Base-by-base conservation (phyloP, 2,329 filamentous ascomycete genomes). In the Macrophomina pseudophaseolina region DNA sequence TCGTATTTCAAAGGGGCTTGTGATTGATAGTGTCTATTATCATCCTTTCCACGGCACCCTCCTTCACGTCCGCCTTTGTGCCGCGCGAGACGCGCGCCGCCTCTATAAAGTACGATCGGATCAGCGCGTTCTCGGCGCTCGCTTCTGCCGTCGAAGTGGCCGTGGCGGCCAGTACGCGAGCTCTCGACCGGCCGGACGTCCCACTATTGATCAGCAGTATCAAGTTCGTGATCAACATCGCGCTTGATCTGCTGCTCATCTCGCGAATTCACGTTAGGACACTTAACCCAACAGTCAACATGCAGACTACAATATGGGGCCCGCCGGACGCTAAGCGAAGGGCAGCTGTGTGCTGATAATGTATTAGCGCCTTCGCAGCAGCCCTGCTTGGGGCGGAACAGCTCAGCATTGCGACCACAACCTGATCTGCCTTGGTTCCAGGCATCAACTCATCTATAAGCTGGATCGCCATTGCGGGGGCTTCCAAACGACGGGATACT, bases 161-260 rank as follows among this genome's bases (percentile, higher is more conserved):
- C 0, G 86, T 91, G 0, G 82, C 85, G 0, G 81, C 84, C 1
- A 84, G 85, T 0, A 91, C 89, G 0, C 80, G 90, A 51, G 88
- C 90, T 0, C 76, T 93, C 1, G 90, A 92, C 73, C 84, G 86
- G 60, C 90, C 90, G 0, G 89, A 92, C 71, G 87, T 92, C 0
- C 89, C 89, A 0, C 78, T 92, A 0, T 71, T 90, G 0, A 89
- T 92, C 69, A 91, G 85, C 73, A 84, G 82, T 0, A 80, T 84
- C 62, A 90, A 90, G 69, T 90, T 91, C 64, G 77, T 80, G 0
- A 74, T 90, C 68, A 92, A 92, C 70, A 92, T 92, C 65, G 67
- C 88, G 1, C 80, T 92, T 0, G 89, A 91, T 69, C 72, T 92
- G 65, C 78, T 92, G 0, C 72, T 92, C 42, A 87, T 92, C 52